Percentiles rank a stretch among this genome's conserved stretches.
Evolutionary conservation across 805 yeast genomes (phyloP).

Genomic region (Blastobotrys mokoenaii): DNA sequence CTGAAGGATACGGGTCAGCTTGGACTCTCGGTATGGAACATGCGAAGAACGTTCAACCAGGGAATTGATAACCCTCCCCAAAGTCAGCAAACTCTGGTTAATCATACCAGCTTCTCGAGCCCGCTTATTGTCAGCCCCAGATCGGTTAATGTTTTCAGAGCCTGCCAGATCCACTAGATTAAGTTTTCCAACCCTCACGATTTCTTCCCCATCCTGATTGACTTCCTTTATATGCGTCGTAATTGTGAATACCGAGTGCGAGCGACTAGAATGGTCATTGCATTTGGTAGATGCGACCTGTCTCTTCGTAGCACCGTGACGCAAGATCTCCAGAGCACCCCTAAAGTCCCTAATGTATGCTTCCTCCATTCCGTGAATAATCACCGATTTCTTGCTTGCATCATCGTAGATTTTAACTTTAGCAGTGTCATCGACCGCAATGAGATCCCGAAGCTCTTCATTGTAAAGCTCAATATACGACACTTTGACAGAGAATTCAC

Average conservation of each 20-base stretch:
- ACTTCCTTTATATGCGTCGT: conserved; percentile 47
- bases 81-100: conserved; percentile 74
- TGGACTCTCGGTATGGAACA: conserved; percentile 79
- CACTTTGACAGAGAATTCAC: conserved; percentile 60
- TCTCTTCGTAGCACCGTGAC: conserved; percentile 50
- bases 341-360: conserved; percentile 38
- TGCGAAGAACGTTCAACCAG: conserved; percentile 51
- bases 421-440: conserved; percentile 38
- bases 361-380: conserved; percentile 52
- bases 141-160: conserved; percentile 74
- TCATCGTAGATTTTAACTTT: conserved; percentile 48
- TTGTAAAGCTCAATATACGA: conserved; percentile 80
- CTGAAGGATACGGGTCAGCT: conserved; percentile 64
- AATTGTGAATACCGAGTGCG: conserved; percentile 72
- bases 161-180: conserved; percentile 91
- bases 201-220: conserved; percentile 42
- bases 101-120: conserved; percentile 91
- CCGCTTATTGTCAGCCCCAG: conserved; percentile 77
- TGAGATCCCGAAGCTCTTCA: conserved; percentile 70
- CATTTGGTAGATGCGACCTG: conserved; percentile 70
- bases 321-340: conserved; percentile 43
- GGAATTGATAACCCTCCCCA: conserved; percentile 79
- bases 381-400: conserved; percentile 32
- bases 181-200: conserved; percentile 52
- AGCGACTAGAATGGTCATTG: conserved; percentile 66